Evolutionary conservation across 202 grass and related monocot genomes (phyloP).

Genomic region (Alloteropsis angusta): DNA sequence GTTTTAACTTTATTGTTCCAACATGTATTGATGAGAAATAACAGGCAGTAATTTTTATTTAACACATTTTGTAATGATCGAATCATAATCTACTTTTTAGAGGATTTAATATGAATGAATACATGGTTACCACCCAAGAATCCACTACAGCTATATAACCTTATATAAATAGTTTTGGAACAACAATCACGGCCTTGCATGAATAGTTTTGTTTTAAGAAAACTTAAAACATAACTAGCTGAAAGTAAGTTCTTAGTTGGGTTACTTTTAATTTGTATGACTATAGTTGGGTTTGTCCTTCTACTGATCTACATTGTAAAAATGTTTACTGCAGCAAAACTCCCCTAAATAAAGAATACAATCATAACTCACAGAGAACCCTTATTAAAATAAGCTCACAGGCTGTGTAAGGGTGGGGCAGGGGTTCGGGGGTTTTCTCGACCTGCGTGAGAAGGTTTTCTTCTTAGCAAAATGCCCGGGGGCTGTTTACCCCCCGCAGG

Average conservation of each 20-base stretch:
- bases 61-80: neutral
- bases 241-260: constrained; percentile 14
- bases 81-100: neutral
- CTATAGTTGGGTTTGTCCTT: neutral
- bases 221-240: neutral
- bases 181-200: neutral
- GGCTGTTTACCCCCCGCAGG: too few species aligned
- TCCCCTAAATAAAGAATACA: neutral
- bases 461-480: too few species aligned
- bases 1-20: neutral
- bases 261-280: neutral
- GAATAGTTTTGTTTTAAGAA: neutral
- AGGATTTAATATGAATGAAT: neutral
- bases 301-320: neutral
- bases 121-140: neutral
- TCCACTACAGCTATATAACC: neutral
- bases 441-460: too few species aligned
- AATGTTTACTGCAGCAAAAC: neutral
- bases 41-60: neutral
- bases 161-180: neutral
- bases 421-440: too few species aligned
- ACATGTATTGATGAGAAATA: neutral
- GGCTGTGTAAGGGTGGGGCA: too few species aligned
- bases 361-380: neutral
- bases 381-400: neutral